Conservation (phyloP, 345 rosid genomes). For the Brassica napus region Da-Ae NC_063435.1:14083501-14084000, state of each 20-base stretch:
- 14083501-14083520: neutral
- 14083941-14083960: neutral
- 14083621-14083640: neutral
- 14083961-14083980: neutral
- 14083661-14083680: neutral
- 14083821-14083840: slow-evolving; percentile 86
- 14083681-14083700: neutral
- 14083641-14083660: neutral
- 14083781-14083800: slow-evolving; percentile 20
- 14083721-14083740: neutral
- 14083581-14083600: neutral
- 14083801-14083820: slow-evolving; percentile 88
- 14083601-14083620: neutral
- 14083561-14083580: neutral
- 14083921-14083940: neutral
- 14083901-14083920: neutral
- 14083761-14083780: neutral
- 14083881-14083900: neutral
- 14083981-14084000: slow-evolving; percentile 37
- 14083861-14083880: slow-evolving; percentile 80
- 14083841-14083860: slow-evolving; percentile 94
- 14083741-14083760: neutral
- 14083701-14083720: neutral
- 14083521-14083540: neutral
- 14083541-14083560: neutral